phyloP scores from a whole-genome alignment of 106 monocot species.

The Dendrobium officinale region DNA sequence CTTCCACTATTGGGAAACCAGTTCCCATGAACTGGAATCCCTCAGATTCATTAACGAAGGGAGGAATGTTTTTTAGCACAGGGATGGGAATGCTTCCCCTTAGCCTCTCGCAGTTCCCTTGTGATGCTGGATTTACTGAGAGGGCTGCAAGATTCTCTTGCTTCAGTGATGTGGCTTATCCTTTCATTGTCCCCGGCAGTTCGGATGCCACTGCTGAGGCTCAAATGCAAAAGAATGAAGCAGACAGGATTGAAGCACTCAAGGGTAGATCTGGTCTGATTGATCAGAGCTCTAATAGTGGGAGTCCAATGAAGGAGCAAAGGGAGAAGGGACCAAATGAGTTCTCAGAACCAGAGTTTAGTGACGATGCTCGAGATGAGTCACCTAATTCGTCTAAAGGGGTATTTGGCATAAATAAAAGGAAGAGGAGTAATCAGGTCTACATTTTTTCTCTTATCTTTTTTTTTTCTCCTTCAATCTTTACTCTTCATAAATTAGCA shows the following conservation, averaged over 20 bases:
- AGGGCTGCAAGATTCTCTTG: conserved; percentile 67
- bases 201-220: not conserved
- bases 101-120: conserved; percentile 38
- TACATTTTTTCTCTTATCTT: conserved; percentile 1
- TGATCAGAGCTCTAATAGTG: conserved; percentile 2
- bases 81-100: not conserved
- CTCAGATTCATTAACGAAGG: conserved; percentile 5
- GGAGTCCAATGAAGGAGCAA: conserved; percentile 16
- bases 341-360: conserved; percentile 19
- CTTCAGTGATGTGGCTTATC: conserved; percentile 15
- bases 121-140: conserved; percentile 62
- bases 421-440: conserved; percentile 27
- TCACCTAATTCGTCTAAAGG: conserved; percentile 1
- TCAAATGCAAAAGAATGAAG: conserved; percentile 4
- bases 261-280: conserved; percentile 8
- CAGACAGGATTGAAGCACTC: not conserved
- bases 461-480: not conserved
- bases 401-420: conserved; percentile 21
- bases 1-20: conserved; percentile 1
- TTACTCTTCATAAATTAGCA: not conserved
- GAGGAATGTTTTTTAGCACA: conserved; percentile 9
- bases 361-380: conserved; percentile 9
- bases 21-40: conserved; percentile 27
- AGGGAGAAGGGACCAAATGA: not conserved
- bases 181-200: not conserved